phyloP scores from a whole-genome alignment of 2,329 filamentous ascomycete species.

The Epichloe aotearoae region DNA sequence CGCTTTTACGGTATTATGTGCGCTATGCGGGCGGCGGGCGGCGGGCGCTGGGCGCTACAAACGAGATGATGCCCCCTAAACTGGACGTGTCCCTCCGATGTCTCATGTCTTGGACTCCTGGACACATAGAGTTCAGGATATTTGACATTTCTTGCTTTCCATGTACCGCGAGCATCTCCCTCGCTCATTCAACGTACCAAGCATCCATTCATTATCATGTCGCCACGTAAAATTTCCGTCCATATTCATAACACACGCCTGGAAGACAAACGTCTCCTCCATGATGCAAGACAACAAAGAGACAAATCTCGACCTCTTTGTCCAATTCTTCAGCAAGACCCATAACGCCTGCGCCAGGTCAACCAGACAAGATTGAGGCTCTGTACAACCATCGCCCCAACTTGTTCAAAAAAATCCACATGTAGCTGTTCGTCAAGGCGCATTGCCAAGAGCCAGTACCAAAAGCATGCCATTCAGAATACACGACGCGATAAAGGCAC shows the following conservation, averaged over 20 bases:
- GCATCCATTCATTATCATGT: background rate
- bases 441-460: constrained; percentile 27
- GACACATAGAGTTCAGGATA: too few species aligned
- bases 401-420: background rate
- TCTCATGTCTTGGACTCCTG: too few species aligned
- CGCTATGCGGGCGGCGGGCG: too few species aligned
- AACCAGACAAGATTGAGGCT: background rate
- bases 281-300: background rate
- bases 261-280: background rate
- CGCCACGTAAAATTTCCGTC: background rate
- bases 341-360: background rate
- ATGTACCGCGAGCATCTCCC: constrained; percentile 16
- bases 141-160: constrained; percentile 7
- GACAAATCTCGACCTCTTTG: too few species aligned
- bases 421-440: constrained; percentile 14
- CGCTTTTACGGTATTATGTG: too few species aligned
- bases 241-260: background rate
- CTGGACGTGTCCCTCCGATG: too few species aligned
- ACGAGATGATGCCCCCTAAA: too few species aligned
- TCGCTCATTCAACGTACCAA: background rate
- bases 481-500: constrained; percentile 23
- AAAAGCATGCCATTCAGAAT: constrained; percentile 31
- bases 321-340: background rate
- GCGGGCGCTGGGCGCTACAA: too few species aligned
- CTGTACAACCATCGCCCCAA: background rate